Conservation (phyloP, 257 asterid genomes). For the Jacaranda mimosifolia region DNA sequence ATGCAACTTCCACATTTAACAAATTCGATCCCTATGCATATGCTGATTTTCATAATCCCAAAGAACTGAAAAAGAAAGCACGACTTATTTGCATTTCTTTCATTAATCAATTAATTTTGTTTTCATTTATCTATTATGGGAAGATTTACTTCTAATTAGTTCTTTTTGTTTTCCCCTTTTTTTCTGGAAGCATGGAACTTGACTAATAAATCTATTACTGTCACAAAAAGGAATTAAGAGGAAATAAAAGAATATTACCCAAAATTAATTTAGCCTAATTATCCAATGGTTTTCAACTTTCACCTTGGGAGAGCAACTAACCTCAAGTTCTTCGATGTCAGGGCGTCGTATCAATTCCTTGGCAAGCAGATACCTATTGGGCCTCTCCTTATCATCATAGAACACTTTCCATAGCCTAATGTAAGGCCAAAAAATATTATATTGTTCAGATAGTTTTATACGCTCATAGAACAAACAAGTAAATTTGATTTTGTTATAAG, state of each 20-base stretch:
- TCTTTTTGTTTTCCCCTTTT: not conserved
- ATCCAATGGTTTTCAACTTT: not conserved
- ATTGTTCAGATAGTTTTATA: slow-evolving; percentile 14
- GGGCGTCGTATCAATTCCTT: slow-evolving; percentile 84
- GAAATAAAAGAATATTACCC: not conserved
- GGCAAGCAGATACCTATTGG: slow-evolving; percentile 85
- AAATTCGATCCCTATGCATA: not conserved
- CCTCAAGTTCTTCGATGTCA: slow-evolving; percentile 91
- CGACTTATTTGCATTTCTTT: not conserved
- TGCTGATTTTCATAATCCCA: not conserved
- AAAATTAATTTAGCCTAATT: not conserved
- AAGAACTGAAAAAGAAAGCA: not conserved
- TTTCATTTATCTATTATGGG: not conserved
- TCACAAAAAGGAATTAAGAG: not conserved
- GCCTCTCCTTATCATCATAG: slow-evolving; percentile 89
- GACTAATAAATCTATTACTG: not conserved
- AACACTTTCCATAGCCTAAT: slow-evolving; percentile 93
- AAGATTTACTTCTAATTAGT: not conserved
- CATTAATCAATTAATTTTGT: not conserved
- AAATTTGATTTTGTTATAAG: not conserved
- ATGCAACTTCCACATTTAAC: not conserved
- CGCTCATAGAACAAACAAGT: not conserved
- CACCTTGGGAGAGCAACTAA: slow-evolving; percentile 45
- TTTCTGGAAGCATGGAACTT: not conserved
- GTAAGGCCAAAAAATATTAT: slow-evolving; percentile 8